Percentiles rank a stretch among this genome's conserved stretches.
Evolutionary conservation across 1,139 yeast species (phyloP).

Genomic region (Candida sp.): DNA sequence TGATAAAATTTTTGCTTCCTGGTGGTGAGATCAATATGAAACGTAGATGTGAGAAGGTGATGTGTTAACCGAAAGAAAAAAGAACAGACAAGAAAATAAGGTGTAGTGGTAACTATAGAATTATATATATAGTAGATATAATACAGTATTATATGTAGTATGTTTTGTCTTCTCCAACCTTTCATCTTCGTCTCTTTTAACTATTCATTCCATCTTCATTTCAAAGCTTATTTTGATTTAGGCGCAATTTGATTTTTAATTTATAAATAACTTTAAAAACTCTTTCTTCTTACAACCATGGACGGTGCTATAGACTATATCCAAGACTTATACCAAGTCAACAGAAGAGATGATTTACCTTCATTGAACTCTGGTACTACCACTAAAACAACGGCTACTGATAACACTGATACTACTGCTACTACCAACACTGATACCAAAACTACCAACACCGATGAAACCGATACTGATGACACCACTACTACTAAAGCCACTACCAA

Average conservation of each 20-base stretch:
- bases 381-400: too few relatives aligned
- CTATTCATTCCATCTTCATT: neutral
- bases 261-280: neutral
- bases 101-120: too few relatives aligned
- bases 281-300: neutral
- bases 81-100: too few relatives aligned
- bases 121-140: too few relatives aligned
- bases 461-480: neutral
- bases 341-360: neutral
- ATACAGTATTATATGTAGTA: too few relatives aligned
- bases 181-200: too few relatives aligned
- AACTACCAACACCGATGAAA: constrained; percentile 6
- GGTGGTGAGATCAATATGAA: too few relatives aligned
- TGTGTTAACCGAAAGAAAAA: too few relatives aligned
- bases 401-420: constrained; percentile 4
- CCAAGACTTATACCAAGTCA: neutral
- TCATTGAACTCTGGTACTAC: neutral
- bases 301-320: neutral
- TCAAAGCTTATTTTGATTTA: neutral
- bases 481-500: too few relatives aligned
- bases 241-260: neutral
- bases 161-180: too few relatives aligned
- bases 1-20: too few relatives aligned
- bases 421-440: neutral
- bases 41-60: too few relatives aligned